Base-by-base conservation (phyloP, 805 yeast genomes). In the Teunomyces atbi region DNA sequence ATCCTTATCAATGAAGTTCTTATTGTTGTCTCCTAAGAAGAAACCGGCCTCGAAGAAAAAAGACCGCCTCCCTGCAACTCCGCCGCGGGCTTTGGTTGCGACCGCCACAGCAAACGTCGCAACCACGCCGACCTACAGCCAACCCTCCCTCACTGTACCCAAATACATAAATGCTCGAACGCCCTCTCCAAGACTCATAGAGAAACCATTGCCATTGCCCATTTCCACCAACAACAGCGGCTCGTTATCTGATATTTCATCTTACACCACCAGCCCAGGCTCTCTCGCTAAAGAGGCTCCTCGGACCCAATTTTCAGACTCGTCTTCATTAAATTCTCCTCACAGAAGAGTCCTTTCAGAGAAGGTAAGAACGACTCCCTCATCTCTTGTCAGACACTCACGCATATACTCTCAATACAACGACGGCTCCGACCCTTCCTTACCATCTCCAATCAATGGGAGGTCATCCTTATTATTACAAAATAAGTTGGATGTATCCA, bases 331-430 rank as follows among this genome's bases (percentile, higher is more conserved):
- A 13, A 19, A 20, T n/a, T 36, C 39, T 19, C 39, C 39, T 3
- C 39, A 36, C 41, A 44, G 34, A 46, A 51, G 68, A 34, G 54
- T 55, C 23, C 48, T 62, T n/a, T 61, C 64, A 13, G 69, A 65
- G 10, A 60, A 56, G 42, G 50, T 64, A n/a, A 63, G 61, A 42
- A 47, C 61, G 11, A 63, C 71, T 3, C 73, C 72, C 2, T 58
- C 71, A 1, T 64, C 68, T 5, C 59, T 60, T 32, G 71, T 66
- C 6, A 57, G 72, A 41, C 65, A 62, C 42, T 61, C 61, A 47
- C 55, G 69, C 42, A 55, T 61, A 21, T 66, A 54, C 37, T 48
- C 52, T 12, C 48, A 16, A 32, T 46, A 48, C 42, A 16, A 21
- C 20, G 35, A 34, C 16, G 45, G 28, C 16, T 34, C 45, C 15